Base-by-base conservation (phyloP, 1,284 basidiomycete species). In the Ganoderma leucocontextum region DNA sequence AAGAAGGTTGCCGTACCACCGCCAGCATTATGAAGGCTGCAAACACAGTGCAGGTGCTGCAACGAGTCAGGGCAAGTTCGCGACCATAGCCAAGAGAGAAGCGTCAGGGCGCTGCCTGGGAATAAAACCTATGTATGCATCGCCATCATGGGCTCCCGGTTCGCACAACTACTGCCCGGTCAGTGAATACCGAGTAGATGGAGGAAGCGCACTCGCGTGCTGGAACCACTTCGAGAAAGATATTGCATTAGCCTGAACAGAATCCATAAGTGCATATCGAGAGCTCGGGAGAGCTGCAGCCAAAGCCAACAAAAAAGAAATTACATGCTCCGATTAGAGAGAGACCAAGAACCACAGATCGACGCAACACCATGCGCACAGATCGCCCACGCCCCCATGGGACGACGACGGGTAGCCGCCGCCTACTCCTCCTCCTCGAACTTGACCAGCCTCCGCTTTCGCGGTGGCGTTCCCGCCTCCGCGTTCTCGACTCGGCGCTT, bases 361-460 rank as follows among this genome's bases (percentile, higher is more conserved):
- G 19, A 49, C 47, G 19, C 47, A 8, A 33, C 52, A 25, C 10
- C 17, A 49, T n/a, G 47, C 47, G n/a, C 47, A 13, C 22, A 3
- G 22, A 17, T 29, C 44, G 44, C 8, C n/a, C 47, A 22, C n/a
- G 22, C 19, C 47, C 44, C 47, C 47, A 22, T 25, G 47, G 17
- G 52, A 29, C 49, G 22, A 13, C 25, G 22, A 25, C 49, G 49
- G 10, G 22, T 15, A 53, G 12, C 52, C 22, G 29, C 52, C 25
- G 25, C 29, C 52, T 33, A 60, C 60, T 55, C 52, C 53, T 69
- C 52, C 53, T 69, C 69, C 65, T 70, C 65, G 44, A 69, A 60
- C 52, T 67, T 65, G 22, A 70, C 62, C 9, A 72, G 53, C 60
- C 68, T 66, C 33, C 71, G 71, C 67, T 69, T 70, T 67, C 68